Percentiles rank a stretch among this genome's conserved stretches.
Evolutionary conservation across 2,329 filamentous ascomycete species (phyloP).

Genomic region (Colletotrichum tamarilloi): DNA sequence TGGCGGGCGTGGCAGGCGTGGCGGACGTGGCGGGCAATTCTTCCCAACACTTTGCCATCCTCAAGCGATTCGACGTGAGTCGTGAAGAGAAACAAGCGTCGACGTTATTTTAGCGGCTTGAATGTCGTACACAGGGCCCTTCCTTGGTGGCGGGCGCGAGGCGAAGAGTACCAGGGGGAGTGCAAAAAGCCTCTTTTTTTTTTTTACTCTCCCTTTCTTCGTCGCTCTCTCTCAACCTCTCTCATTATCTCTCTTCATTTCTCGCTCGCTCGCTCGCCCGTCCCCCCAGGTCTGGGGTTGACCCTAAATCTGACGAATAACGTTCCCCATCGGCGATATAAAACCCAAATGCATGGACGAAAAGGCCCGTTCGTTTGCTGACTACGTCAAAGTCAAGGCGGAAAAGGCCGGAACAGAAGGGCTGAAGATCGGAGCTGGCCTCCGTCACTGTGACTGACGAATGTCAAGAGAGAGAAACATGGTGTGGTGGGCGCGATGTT

Average conservation of each 20-base stretch:
- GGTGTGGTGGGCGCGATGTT: neutral
- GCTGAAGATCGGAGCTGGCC: slow-evolving; percentile 5
- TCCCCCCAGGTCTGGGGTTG: neutral
- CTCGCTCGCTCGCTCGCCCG: neutral
- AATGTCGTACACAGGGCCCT: neutral
- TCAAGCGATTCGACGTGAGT: neutral
- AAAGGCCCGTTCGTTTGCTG: slow-evolving; percentile 9
- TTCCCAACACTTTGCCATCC: neutral
- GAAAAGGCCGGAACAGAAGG: slow-evolving; percentile 1
- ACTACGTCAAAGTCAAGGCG: slow-evolving; percentile 19
- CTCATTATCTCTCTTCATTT: neutral
- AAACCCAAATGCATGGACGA: neutral
- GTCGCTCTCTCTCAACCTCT: neutral
- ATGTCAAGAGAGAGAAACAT: neutral
- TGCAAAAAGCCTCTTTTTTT: neutral
- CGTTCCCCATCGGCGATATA: neutral
- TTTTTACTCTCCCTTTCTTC: neutral
- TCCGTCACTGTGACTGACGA: neutral
- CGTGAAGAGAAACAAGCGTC: slow-evolving; percentile 16
- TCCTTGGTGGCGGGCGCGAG: neutral
- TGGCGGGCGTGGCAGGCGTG: neutral
- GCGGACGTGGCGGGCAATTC: neutral
- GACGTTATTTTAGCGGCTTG: neutral
- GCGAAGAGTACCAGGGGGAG: neutral
- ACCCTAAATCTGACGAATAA: neutral